Conservation (phyloP, 169 alveolate species). For the Plasmodium billcollinsi region DNA sequence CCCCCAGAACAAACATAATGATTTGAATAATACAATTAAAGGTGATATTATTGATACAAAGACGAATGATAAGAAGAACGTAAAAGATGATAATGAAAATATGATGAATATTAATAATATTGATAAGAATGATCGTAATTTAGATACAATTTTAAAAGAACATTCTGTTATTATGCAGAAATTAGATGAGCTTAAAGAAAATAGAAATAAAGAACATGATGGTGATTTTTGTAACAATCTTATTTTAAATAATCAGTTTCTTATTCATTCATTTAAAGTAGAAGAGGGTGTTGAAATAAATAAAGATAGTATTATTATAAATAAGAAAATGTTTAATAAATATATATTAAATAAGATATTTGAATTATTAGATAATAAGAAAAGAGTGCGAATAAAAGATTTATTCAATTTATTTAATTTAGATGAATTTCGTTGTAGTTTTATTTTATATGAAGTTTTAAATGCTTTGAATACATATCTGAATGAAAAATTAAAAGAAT, state of each 20-base stretch:
- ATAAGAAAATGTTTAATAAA: slow-evolving; percentile 44
- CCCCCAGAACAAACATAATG: not conserved
- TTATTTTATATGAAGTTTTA: slow-evolving; percentile 31
- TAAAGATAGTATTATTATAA: slow-evolving; percentile 26
- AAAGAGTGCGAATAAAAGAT: slow-evolving; percentile 26
- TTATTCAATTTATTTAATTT: slow-evolving; percentile 43
- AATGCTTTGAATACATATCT: slow-evolving; percentile 33
- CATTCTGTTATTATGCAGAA: not conserved
- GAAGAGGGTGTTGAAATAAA: not conserved
- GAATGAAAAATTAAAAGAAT: slow-evolving; percentile 28
- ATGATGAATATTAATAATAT: not conserved
- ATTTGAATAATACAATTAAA: not conserved
- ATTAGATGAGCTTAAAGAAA: not conserved
- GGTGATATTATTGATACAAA: not conserved
- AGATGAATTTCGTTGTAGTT: slow-evolving; percentile 11
- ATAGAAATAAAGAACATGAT: not conserved
- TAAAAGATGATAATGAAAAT: not conserved
- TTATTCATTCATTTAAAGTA: slow-evolving; percentile 21
- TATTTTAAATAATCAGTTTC: slow-evolving; percentile 25
- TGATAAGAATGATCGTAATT: not conserved
- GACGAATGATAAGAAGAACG: not conserved
- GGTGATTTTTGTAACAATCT: not conserved
- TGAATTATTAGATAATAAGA: slow-evolving; percentile 38
- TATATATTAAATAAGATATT: slow-evolving; percentile 26
- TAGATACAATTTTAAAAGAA: not conserved